Conservation (phyloP, 2,329 filamentous ascomycete species). For the Blumeria graminis region DNA sequence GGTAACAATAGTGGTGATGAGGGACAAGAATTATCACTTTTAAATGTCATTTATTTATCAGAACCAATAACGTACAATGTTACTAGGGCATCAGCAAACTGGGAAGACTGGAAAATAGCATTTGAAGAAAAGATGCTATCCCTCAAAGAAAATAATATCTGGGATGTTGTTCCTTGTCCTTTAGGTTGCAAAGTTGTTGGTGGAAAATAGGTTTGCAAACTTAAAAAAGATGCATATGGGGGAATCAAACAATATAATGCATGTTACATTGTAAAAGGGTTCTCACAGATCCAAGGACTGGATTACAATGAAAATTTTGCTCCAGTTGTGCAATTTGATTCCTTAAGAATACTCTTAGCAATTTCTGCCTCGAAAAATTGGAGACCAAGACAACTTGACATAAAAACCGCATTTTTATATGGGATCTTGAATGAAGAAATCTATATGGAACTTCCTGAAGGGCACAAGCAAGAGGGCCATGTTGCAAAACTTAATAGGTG, state of each 20-base stretch:
- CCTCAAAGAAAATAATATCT: background rate
- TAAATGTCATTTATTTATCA: background rate
- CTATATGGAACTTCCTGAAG: background rate
- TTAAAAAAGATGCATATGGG: background rate
- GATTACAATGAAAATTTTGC: background rate
- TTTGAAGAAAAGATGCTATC: background rate
- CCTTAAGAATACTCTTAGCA: background rate
- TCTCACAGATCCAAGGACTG: background rate
- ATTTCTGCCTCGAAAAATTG: background rate
- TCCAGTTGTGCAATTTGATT: background rate
- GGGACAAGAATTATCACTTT: background rate
- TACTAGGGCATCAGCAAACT: background rate
- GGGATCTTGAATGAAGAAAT: background rate
- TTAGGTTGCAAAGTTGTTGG: background rate
- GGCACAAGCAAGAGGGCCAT: background rate
- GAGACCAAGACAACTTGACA: background rate
- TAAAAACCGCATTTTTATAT: background rate
- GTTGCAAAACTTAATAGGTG: background rate
- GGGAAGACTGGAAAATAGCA: background rate
- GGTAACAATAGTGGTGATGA: background rate
- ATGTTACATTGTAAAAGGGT: background rate
- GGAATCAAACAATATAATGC: background rate
- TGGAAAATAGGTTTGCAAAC: background rate
- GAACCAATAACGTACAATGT: background rate
- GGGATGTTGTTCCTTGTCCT: background rate